Conservation (phyloP, 2,329 filamentous ascomycete species). For the Penicillium polonicum region DNA sequence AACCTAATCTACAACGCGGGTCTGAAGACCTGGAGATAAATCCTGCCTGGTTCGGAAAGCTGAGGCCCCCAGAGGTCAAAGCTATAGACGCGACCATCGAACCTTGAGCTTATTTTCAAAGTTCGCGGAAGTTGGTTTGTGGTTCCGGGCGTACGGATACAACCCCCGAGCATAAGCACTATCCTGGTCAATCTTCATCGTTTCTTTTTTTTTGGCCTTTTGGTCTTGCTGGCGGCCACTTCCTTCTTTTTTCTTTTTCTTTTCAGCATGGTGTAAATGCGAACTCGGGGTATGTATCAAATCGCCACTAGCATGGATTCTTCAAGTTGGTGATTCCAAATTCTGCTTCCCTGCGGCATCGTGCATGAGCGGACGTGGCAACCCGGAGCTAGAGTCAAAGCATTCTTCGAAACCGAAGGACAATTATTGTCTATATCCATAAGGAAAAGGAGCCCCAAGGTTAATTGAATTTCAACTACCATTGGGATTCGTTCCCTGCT, state of each 20-base stretch:
- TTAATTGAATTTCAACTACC: slow-evolving; percentile 1
- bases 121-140: slow-evolving; percentile 2
- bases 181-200: neutral
- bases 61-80: slow-evolving; percentile 1
- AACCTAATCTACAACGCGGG: slow-evolving; percentile 6
- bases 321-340: slow-evolving; percentile 1
- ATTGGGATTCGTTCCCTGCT: slow-evolving; percentile 20
- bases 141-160: neutral
- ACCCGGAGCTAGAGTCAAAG: slow-evolving; percentile 5
- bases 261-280: neutral
- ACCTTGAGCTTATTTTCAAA: slow-evolving; percentile 25
- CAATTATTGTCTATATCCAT: neutral
- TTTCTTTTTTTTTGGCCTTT: neutral
- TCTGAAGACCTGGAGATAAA: neutral
- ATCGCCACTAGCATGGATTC: neutral
- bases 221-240: neutral
- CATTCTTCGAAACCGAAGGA: neutral
- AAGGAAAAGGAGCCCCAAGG: neutral
- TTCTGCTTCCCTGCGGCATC: slow-evolving; percentile 1
- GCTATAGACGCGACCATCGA: slow-evolving; percentile 14
- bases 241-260: neutral
- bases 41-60: neutral
- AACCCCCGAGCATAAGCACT: neutral
- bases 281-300: neutral
- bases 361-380: slow-evolving; percentile 4